Base-by-base conservation (phyloP, 23 red algal genomes). In the Cyanidioschyzon merolae region DNA sequence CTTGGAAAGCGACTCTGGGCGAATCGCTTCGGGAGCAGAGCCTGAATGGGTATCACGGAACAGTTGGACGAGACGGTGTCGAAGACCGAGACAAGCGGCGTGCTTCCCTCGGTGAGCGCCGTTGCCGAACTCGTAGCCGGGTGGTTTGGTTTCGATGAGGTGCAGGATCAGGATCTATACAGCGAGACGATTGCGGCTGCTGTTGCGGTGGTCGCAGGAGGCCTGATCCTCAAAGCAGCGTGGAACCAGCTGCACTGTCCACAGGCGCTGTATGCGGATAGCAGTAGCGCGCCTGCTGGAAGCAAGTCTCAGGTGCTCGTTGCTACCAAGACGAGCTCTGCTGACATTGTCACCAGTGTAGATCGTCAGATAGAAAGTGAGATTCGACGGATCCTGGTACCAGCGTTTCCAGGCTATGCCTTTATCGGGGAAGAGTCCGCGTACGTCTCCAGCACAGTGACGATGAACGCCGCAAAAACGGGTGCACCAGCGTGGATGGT, bases 341-440 rank as follows among this genome's bases (percentile, higher is more conserved):
- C 63, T 3, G 63, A 71, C 29, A 25, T 71, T 25, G 63, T 71
- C n/a, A 71, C 63, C 16, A 25, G 30, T 12, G 63, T 71, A 35
- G 63, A 71, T 27, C 32, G 63, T 27, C n/a, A 71, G 63, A 27
- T 35, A 7, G 63, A 71, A 27, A 71, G 32, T 7, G 32, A 71
- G 29, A 71, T 71, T 25, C 63, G 63, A 25, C n/a, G 32, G 16
- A 71, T 71, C 12, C 82, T 96, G 27, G 38, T 67, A 18, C 63
- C 29, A 29, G 79, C 63, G 0, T 96, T 67, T 74, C 83, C 87
- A 3, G 34, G 36, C 0, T 81, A 90, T 76, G 38, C n/a, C 32
- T 84, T 96, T 41, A 82, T 90, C 3, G 92, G 87, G 2, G 92
- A 96, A 77, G 92, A 96, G 74, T 83, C 83, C 15, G 84, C 87